Conservation (phyloP, 352 stramenopile species). For the Phytophthora fragariae region DNA sequence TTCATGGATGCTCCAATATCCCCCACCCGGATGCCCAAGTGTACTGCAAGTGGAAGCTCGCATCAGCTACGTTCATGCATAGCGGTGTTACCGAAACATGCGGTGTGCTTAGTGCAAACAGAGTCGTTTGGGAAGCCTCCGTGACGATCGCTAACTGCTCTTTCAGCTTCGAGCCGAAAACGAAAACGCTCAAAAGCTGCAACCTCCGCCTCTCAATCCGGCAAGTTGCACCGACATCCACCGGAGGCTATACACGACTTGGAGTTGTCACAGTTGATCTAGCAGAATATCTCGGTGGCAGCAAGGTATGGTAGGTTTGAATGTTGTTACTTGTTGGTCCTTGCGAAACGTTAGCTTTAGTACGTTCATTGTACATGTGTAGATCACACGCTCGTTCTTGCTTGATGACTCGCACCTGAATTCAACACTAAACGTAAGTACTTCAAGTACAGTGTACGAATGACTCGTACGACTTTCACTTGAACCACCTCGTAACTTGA, state of each 20-base stretch:
- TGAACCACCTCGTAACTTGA: background rate
- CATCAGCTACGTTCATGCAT: slow-evolving; percentile 9
- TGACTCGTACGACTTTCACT: background rate
- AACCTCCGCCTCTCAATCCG: slow-evolving; percentile 43
- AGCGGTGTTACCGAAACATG: slow-evolving; percentile 22
- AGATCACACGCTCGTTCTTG: slow-evolving; percentile 35
- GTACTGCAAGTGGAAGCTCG: slow-evolving; percentile 50
- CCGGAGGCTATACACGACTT: slow-evolving; percentile 31
- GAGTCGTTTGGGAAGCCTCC: slow-evolving; percentile 36
- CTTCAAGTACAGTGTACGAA: background rate
- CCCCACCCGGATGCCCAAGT: slow-evolving; percentile 38
- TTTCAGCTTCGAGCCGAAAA: slow-evolving; percentile 34
- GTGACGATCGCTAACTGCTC: slow-evolving; percentile 32
- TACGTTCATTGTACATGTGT: background rate
- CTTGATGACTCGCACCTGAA: slow-evolving; percentile 50
- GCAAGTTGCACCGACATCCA: slow-evolving; percentile 24
- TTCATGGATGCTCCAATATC: slow-evolving; percentile 52
- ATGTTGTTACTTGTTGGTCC: background rate
- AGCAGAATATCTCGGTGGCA: slow-evolving; percentile 41
- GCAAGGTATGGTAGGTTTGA: slow-evolving; percentile 14
- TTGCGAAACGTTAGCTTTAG: background rate
- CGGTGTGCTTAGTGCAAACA: slow-evolving; percentile 36
- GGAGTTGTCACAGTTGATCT: slow-evolving; percentile 46
- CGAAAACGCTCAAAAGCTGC: slow-evolving; percentile 38
- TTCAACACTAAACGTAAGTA: slow-evolving; percentile 43